Conservation (phyloP, 345 rosid species). For the Eucalyptus regnans region DNA sequence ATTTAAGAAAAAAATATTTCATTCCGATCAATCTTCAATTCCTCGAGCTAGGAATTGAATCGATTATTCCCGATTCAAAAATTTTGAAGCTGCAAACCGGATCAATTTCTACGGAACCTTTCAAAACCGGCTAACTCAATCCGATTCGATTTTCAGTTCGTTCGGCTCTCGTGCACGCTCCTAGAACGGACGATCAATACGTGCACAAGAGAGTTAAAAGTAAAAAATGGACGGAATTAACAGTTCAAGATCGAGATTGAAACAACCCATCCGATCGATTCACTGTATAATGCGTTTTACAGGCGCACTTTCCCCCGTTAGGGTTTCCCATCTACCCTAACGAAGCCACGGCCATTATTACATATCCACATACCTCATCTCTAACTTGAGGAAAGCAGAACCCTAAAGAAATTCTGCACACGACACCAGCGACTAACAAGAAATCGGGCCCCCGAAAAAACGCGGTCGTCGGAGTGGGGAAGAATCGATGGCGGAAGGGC, state of each 20-base stretch:
- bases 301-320: neutral
- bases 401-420: neutral
- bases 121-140: rapidly evolving
- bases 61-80: rapidly evolving
- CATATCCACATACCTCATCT: neutral
- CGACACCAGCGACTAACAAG: neutral
- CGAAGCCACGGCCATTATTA: too few relatives aligned
- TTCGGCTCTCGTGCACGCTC: too few relatives aligned
- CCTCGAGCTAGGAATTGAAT: too few relatives aligned
- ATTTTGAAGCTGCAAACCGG: too few relatives aligned
- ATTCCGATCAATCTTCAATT: too few relatives aligned
- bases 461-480: neutral
- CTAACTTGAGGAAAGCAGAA: neutral
- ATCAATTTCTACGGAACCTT: too few relatives aligned
- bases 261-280: neutral
- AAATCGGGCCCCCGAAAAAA: neutral
- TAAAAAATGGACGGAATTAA: neutral
- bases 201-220: neutral
- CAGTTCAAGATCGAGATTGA: neutral
- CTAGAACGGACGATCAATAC: neutral
- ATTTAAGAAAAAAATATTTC: too few relatives aligned
- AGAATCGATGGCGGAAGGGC: neutral
- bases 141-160: too few relatives aligned
- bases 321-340: too few relatives aligned
- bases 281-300: neutral